Base-by-base conservation (phyloP, 2,329 filamentous ascomycete species). In the Calonectria pseudoreteaudii region DNA sequence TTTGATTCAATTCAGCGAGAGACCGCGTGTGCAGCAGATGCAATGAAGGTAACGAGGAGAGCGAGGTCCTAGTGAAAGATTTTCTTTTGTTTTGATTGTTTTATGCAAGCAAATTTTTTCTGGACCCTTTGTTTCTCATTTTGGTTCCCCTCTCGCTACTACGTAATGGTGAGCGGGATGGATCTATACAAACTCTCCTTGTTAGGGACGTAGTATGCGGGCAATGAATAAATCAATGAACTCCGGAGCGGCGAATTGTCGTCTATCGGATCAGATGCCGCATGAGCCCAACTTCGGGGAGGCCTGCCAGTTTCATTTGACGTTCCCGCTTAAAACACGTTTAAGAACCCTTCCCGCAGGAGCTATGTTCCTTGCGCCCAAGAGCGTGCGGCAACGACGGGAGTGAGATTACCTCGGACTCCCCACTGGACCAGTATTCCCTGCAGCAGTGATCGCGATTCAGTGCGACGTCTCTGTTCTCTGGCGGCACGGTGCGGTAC, bases 1-100 rank as follows among this genome's bases (percentile, higher is more conserved):
- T 66, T 66, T 73, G 64, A 38, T 62, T 36, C 53, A 73, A 70
- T 73, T 73, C 66, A 66, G 60, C 71, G 71, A 66, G 18, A 49
- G 4, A 7, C 16, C 36, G 38, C 36, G 7, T 41, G 20, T 28
- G 41, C 13, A 18, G 34, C 16, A 44, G 4, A 28, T 28, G 10
- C 20, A 23, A 23, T 47, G 20, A 47, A 47, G 44, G 23, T 30
- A 16, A 13, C 13, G 16, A 16, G 20, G n/a, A 62, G 23, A 26
- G 23, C 6, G 8, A 26, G 34, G 38, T 62, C 23, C 36, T 56
- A 34, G 23, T 14, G 23, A 62, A 13, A 9, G 44, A 23, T 47
- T 47, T 47, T 47, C 23, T 47, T 47, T 47, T 47, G 44, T n/a
- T n/a, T 47, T 47, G 20, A 47, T 47, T 47, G 41, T 23, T 47